phyloP scores from a whole-genome alignment of 768 basidiomycete genomes.

The Russula dissimulans region DNA sequence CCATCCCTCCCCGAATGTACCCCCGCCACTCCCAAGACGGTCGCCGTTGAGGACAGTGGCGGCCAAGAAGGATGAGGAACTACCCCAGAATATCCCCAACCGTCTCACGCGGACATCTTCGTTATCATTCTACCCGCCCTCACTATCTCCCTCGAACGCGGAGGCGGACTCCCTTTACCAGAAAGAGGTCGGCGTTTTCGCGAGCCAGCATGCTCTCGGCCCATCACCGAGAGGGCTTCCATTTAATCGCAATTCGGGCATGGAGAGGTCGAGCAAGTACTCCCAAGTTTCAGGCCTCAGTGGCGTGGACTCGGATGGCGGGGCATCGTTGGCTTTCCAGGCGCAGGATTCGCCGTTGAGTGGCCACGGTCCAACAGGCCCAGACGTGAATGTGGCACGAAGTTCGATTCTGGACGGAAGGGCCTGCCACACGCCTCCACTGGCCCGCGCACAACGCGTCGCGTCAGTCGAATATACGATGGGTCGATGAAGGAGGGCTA shows the following conservation, averaged over 20 bases:
- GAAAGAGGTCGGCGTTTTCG: not conserved
- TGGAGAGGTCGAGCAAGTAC: not conserved
- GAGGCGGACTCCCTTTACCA: conserved; percentile 10
- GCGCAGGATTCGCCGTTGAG: not conserved
- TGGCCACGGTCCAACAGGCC: not conserved
- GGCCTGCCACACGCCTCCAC: not conserved
- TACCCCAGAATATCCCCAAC: not conserved
- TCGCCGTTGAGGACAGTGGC: conserved; percentile 9
- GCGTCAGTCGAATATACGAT: not conserved
- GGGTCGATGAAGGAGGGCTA: not conserved
- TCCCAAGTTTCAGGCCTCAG: not conserved
- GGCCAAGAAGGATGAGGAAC: not conserved
- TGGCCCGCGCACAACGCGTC: not conserved
- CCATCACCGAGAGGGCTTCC: not conserved
- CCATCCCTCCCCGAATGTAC: conserved; percentile 21
- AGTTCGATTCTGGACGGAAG: conserved; percentile 38
- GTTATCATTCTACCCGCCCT: conserved; percentile 22
- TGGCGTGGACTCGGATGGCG: not conserved
- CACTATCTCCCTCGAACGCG: conserved; percentile 8
- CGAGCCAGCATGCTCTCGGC: not conserved
- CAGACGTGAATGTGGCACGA: conserved; percentile 24
- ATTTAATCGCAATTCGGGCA: not conserved
- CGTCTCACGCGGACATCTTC: conserved; percentile 16
- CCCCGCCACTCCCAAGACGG: conserved; percentile 21
- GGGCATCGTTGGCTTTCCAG: not conserved